phyloP scores from a whole-genome alignment of 1,139 yeast genomes.

The Lodderomyces pseudojiufengensis region DNA sequence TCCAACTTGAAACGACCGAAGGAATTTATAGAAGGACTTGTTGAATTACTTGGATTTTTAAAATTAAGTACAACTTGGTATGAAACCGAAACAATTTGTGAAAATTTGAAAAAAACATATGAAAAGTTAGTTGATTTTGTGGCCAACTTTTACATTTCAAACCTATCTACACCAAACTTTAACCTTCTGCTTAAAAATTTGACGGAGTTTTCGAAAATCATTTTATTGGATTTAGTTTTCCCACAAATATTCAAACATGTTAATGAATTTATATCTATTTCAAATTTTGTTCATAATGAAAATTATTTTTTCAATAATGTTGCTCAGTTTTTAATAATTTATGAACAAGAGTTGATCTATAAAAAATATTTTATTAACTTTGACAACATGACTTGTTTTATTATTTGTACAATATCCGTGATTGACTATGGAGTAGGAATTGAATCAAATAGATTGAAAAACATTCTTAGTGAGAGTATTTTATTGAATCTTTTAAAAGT shows the following conservation, averaged over 20 bases:
- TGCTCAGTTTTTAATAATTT: slow-evolving; percentile 22
- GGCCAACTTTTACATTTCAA: slow-evolving; percentile 32
- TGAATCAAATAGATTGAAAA: slow-evolving; percentile 19
- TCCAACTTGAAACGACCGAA: slow-evolving; percentile 23
- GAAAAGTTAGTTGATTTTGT: slow-evolving; percentile 24
- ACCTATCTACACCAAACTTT: slow-evolving; percentile 20
- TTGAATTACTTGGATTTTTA: slow-evolving; percentile 37
- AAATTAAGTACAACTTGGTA: slow-evolving; percentile 26
- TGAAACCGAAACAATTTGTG: slow-evolving; percentile 17
- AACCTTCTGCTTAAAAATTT: slow-evolving; percentile 19
- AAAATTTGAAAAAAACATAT: slow-evolving; percentile 21
- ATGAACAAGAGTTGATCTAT: slow-evolving; percentile 21
- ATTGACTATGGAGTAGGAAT: slow-evolving; percentile 24
- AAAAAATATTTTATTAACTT: slow-evolving; percentile 25
- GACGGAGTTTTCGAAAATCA: slow-evolving; percentile 25
- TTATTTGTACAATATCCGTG: slow-evolving; percentile 31
- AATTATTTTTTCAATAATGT: slow-evolving; percentile 28
- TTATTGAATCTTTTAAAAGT: slow-evolving; percentile 24
- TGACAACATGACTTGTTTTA: slow-evolving; percentile 24
- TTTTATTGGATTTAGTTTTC: slow-evolving; percentile 34
- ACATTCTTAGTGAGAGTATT: slow-evolving; percentile 28
- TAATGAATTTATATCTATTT: slow-evolving; percentile 30
- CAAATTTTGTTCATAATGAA: slow-evolving; percentile 37
- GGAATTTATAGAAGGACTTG: slow-evolving; percentile 39
- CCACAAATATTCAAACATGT: slow-evolving; percentile 38